Base-by-base conservation (phyloP, 106 monocot genomes). In the Allium fistulosum region DNA sequence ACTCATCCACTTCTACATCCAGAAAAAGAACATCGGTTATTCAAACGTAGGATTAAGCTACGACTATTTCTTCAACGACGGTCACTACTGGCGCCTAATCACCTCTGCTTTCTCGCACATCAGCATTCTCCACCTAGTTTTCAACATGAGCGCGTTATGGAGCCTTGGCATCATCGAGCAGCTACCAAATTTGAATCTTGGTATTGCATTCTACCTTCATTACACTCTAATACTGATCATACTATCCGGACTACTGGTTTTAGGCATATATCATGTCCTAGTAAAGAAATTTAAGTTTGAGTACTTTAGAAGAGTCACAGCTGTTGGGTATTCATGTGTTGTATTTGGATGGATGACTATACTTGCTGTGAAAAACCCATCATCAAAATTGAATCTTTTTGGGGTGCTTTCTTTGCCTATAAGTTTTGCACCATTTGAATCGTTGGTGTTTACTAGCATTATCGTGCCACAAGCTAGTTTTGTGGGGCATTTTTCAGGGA, bases 331-430 rank as follows among this genome's bases (percentile, higher is more conserved):
- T 61, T 96, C 96, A 0, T 92, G 92, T 49, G 96, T 96, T 11
- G 92, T 96, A 8, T 96, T 96, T 65, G 96, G 96, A 8, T 96
- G 96, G 96, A 96, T 96, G 96, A 96, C 96, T 3, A 96, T 96
- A 26, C 88, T 96, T 62, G 88, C 96, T 0, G 86, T 82, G 26
- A 96, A 92, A 71, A 91, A 96, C 46, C 92, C 92, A 8, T 92
- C 92, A 1, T 82, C 92, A 15, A 96, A 92, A 76, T 59, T 96
- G 81, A 84, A 89, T 58, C 69, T 96, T 4, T 96, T 96, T 80
- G 96, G 96, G 16, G 73, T 96, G 57, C 86, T 96, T 59, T 92
- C 86, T 6, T 64, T 96, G 69, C 96, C 96, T 7, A 92, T 96
- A 46, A 96, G 96, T 69, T 96, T 96, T 72, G 96, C 96, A 0